Evolutionary conservation across 805 yeast genomes (phyloP).

Genomic region (Saccharomycopsis schoenii): DNA sequence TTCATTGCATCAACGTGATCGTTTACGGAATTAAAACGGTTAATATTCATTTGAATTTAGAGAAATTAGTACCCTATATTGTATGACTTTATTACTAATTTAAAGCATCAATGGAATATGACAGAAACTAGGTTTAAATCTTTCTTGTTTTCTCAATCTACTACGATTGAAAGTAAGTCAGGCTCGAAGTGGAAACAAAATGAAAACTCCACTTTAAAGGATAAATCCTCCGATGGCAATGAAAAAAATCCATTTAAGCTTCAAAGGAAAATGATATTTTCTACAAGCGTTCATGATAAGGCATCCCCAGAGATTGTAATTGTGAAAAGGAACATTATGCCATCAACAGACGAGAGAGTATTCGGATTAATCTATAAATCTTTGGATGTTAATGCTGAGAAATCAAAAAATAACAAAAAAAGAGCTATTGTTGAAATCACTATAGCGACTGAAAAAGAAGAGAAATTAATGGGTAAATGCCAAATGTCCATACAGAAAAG

Average conservation of each 20-base stretch:
- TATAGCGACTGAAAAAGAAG: conserved; percentile 16
- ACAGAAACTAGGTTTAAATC: not conserved
- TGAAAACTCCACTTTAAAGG: not conserved
- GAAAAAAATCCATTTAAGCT: not conserved
- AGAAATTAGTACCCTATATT: not conserved
- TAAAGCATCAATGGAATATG: not conserved
- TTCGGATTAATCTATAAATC: not conserved
- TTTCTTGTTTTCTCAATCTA: not conserved
- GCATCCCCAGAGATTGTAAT: not conserved
- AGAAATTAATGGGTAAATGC: conserved; percentile 24
- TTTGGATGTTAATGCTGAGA: conserved; percentile 7
- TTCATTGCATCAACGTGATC: too few species aligned
- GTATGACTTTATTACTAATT: not conserved
- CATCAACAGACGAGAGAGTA: not conserved
- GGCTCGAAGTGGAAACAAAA: conserved; percentile 1
- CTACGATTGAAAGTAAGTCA: not conserved
- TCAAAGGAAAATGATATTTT: not conserved
- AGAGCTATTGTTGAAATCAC: conserved; percentile 36
- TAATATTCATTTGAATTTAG: too few species aligned
- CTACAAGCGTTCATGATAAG: not conserved
- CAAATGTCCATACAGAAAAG: conserved; percentile 52
- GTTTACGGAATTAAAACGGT: too few species aligned
- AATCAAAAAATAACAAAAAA: conserved; percentile 22
- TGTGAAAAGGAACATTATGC: not conserved
- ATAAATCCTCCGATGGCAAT: not conserved